phyloP scores from a whole-genome alignment of 2,329 filamentous ascomycete species.

The Exserohilum rostratum region DNA sequence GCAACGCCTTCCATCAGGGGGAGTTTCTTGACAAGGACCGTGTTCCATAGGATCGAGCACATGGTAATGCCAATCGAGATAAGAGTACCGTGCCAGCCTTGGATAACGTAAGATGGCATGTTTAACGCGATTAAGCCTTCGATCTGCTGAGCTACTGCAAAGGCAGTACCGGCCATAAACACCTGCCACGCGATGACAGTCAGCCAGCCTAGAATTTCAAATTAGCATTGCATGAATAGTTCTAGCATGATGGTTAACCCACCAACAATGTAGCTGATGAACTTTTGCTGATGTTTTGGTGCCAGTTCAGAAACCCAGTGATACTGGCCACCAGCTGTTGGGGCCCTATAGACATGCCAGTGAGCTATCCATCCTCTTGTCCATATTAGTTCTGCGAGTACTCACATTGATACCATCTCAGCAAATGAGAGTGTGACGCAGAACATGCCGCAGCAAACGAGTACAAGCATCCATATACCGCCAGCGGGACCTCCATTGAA shows the following conservation, averaged over 20 bases:
- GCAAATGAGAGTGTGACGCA: constrained; percentile 32
- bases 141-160: constrained; percentile 25
- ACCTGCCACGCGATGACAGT: constrained; percentile 49
- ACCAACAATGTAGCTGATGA: constrained; percentile 48
- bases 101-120: constrained; percentile 39
- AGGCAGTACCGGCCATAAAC: constrained; percentile 31
- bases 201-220: constrained; percentile 42
- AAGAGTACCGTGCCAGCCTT: constrained; percentile 57
- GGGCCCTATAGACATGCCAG: constrained; percentile 8
- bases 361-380: not conserved
- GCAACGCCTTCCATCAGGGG: constrained; percentile 43
- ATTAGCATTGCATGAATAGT: not conserved
- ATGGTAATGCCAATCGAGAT: constrained; percentile 52
- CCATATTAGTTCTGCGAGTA: too few relatives aligned
- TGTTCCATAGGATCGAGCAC: constrained; percentile 48
- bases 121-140: constrained; percentile 45
- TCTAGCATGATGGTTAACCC: constrained; percentile 20
- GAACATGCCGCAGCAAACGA: constrained; percentile 23
- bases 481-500: constrained; percentile 17
- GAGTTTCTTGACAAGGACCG: constrained; percentile 43
- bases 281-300: constrained; percentile 44
- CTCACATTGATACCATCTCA: constrained; percentile 42
- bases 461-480: constrained; percentile 34
- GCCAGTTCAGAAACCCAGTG: constrained; percentile 44
- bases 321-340: constrained; percentile 26